A percentile compares a stretch with the other conserved stretches of the same genome.
Evolutionary conservation across 306 rosid genomes (phyloP).

Genomic region (Hippophae gyantsensis): DNA sequence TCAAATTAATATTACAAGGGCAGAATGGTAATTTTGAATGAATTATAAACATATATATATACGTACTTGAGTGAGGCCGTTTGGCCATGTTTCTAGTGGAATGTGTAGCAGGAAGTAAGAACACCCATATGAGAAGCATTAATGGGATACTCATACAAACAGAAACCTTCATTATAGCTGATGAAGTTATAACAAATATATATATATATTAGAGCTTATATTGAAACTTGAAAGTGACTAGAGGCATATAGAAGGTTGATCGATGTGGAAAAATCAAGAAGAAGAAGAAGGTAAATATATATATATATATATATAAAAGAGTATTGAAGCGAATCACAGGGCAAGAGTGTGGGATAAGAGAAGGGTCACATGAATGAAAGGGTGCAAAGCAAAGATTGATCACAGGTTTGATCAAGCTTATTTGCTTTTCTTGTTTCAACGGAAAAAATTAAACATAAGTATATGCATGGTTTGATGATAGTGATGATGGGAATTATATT

Average conservation of each 20-base stretch:
- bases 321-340: slow-evolving; percentile 71
- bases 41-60: too few species aligned
- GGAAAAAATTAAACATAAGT: slow-evolving; percentile 14
- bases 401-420: slow-evolving; percentile 38
- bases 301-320: not conserved
- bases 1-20: too few species aligned
- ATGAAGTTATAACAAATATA: not conserved
- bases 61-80: slow-evolving; percentile 31
- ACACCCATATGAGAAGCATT: slow-evolving; percentile 21
- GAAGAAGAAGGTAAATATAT: slow-evolving; percentile 18
- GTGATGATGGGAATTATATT: slow-evolving; percentile 13
- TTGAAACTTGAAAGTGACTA: not conserved
- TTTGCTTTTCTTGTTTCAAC: slow-evolving; percentile 21
- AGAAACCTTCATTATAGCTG: not conserved
- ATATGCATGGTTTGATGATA: not conserved
- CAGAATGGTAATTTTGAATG: too few species aligned
- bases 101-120: slow-evolving; percentile 27
- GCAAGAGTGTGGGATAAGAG: slow-evolving; percentile 18
- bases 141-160: slow-evolving; percentile 19
- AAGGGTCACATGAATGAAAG: slow-evolving; percentile 56
- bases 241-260: not conserved
- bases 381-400: slow-evolving; percentile 14
- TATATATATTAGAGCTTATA: not conserved
- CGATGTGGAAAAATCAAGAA: not conserved
- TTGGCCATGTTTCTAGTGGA: slow-evolving; percentile 41